Percentiles rank a stretch among this genome's conserved stretches.
phyloP scores from a whole-genome alignment of 2,329 filamentous ascomycete genomes.

The Colletotrichum tabaci region DNA sequence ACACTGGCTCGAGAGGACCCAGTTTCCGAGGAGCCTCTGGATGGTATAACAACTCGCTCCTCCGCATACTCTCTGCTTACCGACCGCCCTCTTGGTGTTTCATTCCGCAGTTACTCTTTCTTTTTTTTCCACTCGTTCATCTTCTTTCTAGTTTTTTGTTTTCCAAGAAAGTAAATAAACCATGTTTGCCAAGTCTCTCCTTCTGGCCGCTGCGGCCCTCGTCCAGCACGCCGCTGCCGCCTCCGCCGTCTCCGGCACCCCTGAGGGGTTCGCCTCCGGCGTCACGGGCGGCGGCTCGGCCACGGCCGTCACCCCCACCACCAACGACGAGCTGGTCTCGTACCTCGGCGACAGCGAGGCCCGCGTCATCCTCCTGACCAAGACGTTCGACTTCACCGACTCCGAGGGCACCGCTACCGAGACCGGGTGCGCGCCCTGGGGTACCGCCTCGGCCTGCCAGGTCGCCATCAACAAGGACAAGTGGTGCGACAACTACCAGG shows the following conservation, averaged over 20 bases:
- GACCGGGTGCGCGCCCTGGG: conserved; percentile 72
- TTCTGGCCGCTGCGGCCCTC: conserved; percentile 37
- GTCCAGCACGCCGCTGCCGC: conserved; percentile 38
- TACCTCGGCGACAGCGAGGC: conserved; percentile 69
- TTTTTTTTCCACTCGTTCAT: conserved; percentile 9
- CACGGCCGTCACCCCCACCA: conserved; percentile 66
- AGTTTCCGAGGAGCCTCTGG: conserved; percentile 3
- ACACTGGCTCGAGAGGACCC: not conserved
- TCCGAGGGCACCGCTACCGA: conserved; percentile 67
- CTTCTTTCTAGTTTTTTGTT: not conserved
- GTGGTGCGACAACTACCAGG: conserved; percentile 71
- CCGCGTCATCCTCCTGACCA: conserved; percentile 71
- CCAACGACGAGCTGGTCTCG: conserved; percentile 69
- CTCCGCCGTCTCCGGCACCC: conserved; percentile 52
- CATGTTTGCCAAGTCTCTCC: conserved; percentile 38
- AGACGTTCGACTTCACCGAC: conserved; percentile 69
- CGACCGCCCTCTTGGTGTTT: not conserved
- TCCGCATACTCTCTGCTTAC: not conserved
- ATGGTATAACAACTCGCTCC: conserved; percentile 22
- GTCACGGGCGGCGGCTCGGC: conserved; percentile 73
- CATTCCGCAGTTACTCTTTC: conserved; percentile 29
- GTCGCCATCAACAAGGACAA: conserved; percentile 72
- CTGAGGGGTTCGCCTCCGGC: conserved; percentile 62
- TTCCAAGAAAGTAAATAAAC: not conserved
- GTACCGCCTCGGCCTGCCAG: conserved; percentile 65